phyloP scores from a whole-genome alignment of 2,329 filamentous ascomycete species.

The Aspergillus carbonarius region DNA sequence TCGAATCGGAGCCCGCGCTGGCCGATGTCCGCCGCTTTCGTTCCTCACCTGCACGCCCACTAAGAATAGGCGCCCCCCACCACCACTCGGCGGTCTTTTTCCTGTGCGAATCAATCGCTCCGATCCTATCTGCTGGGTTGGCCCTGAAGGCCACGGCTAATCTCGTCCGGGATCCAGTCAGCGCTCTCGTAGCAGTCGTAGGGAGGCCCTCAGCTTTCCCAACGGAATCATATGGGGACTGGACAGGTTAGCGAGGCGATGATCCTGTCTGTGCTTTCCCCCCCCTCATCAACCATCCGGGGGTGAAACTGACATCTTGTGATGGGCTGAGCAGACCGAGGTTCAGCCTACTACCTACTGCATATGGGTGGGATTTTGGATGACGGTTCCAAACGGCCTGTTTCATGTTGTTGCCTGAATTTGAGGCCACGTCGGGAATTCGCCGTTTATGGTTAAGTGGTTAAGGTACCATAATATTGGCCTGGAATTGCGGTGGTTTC shows the following conservation, averaged over 20 bases:
- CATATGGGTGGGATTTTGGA: neutral
- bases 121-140: neutral
- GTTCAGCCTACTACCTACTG: neutral
- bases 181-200: neutral
- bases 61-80: neutral
- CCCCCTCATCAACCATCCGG: neutral
- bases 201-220: neutral
- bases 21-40: neutral
- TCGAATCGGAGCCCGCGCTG: constrained; percentile 16
- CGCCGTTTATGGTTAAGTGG: neutral
- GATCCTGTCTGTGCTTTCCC: neutral
- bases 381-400: neutral
- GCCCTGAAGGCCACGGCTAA: neutral
- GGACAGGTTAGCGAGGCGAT: neutral
- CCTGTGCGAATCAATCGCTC: neutral
- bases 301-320: constrained; percentile 1
- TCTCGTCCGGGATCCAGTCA: neutral
- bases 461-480: neutral
- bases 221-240: neutral
- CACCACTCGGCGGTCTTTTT: neutral
- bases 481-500: neutral
- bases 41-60: neutral
- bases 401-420: neutral
- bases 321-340: neutral
- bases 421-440: neutral